phyloP scores from a whole-genome alignment of 2,329 filamentous ascomycete species.

The Pseudogymnoascus sp. region DNA sequence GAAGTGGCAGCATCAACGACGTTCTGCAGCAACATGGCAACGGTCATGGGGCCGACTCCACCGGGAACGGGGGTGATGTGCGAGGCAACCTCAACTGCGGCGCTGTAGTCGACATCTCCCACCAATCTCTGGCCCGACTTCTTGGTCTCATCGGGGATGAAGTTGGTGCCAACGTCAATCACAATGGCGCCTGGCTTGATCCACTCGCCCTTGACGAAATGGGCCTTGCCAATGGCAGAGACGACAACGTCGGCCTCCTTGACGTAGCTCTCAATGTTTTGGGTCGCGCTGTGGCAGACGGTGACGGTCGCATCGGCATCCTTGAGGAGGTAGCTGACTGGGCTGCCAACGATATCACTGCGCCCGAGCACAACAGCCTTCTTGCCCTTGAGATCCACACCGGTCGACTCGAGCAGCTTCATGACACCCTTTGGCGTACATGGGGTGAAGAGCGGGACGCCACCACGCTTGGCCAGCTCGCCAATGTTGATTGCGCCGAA shows the following conservation, averaged over 20 bases:
- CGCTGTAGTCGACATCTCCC: conserved; percentile 88
- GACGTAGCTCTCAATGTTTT: conserved; percentile 63
- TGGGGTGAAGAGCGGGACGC: conserved; percentile 79
- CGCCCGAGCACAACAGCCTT: conserved; percentile 89
- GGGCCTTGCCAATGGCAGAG: conserved; percentile 80
- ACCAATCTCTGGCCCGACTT: conserved; percentile 90
- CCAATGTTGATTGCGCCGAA: conserved; percentile 94
- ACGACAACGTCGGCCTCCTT: conserved; percentile 84
- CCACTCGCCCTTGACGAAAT: conserved; percentile 92
- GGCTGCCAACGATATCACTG: conserved; percentile 95
- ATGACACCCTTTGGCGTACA: conserved; percentile 98
- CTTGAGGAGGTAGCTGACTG: conserved; percentile 89
- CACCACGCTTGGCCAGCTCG: conserved; percentile 91
- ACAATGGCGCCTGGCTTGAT: conserved; percentile 91
- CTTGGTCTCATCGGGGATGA: conserved; percentile 77
- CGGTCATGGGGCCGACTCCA: conserved; percentile 96
- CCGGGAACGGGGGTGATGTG: conserved; percentile 94
- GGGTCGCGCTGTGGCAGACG: conserved; percentile 85
- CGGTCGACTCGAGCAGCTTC: conserved; percentile 77
- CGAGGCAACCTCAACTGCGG: conserved; percentile 76
- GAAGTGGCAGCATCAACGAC: conserved; percentile 77
- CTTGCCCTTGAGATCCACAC: conserved; percentile 79
- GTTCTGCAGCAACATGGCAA: conserved; percentile 95
- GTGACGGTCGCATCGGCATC: conserved; percentile 96
- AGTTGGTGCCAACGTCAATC: conserved; percentile 97